A percentile compares a stretch with the other conserved stretches of the same genome.
These are phyloP conservation scores for Colletotrichum somersetense DNA, from an alignment of 2,329 filamentous ascomycete species.

Conservation along the genomic window DNA sequence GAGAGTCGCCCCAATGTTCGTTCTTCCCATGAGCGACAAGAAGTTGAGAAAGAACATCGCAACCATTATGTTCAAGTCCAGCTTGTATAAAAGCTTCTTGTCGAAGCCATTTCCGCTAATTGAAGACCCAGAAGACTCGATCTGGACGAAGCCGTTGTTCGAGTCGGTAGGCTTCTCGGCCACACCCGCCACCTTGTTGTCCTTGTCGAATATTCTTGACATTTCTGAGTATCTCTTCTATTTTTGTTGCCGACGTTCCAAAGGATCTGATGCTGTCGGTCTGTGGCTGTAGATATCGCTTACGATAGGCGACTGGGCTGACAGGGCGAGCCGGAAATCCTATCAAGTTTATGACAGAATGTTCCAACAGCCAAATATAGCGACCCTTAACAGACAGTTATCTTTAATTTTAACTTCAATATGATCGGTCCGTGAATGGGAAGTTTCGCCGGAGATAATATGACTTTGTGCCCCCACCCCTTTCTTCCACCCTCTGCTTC, in stretches of 20 bases:
- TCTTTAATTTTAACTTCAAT: background rate
- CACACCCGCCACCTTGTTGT: background rate
- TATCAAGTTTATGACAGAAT: background rate
- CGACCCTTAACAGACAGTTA: background rate
- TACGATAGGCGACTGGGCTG: too few relatives aligned
- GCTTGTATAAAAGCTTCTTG: slow-evolving; percentile 47
- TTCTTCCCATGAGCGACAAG: slow-evolving; percentile 46
- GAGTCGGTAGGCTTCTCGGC: background rate
- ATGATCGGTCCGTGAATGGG: background rate
- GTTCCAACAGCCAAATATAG: too few relatives aligned
- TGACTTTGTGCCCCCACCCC: background rate
- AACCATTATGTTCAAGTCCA: slow-evolving; percentile 45
- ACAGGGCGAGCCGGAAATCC: background rate
- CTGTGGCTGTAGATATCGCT: background rate
- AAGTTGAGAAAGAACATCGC: slow-evolving; percentile 49
- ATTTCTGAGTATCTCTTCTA: slow-evolving; percentile 15
- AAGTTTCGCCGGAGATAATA: background rate
- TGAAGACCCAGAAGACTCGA: slow-evolving; percentile 1
- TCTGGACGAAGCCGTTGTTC: slow-evolving; percentile 4
- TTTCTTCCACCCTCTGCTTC: background rate
- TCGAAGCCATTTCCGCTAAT: slow-evolving; percentile 16
- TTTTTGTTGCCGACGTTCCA: slow-evolving; percentile 1
- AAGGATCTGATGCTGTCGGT: background rate
- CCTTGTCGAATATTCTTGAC: slow-evolving; percentile 13
- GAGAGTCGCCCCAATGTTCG: slow-evolving; percentile 46